Conservation (phyloP, 306 rosid species). For the Argentina anserina region DNA sequence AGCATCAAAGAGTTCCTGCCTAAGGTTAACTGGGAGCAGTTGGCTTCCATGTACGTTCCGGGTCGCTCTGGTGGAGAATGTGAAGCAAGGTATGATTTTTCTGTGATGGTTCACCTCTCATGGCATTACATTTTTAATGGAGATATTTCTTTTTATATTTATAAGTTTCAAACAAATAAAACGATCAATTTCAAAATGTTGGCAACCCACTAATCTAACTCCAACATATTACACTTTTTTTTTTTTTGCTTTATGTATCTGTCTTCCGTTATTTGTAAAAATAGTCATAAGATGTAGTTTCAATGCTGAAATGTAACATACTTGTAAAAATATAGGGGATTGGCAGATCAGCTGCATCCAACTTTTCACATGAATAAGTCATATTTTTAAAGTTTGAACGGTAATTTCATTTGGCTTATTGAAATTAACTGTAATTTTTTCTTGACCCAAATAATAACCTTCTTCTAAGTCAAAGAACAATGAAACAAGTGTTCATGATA, state of each 20-base stretch:
- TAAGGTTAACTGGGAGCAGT: conserved; percentile 75
- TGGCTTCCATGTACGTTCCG: conserved; percentile 66
- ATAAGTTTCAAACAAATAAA: neutral
- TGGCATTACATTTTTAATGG: neutral
- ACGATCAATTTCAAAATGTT: neutral
- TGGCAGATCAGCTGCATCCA: neutral
- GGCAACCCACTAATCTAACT: neutral
- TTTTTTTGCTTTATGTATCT: neutral
- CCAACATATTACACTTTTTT: neutral
- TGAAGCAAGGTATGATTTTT: conserved; percentile 70
- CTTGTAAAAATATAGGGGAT: neutral
- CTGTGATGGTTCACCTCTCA: neutral
- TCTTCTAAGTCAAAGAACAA: neutral
- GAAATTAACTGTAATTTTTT: neutral
- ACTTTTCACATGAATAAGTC: neutral
- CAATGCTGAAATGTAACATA: neutral
- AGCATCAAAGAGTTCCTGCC: conserved; percentile 61
- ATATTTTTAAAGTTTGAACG: neutral
- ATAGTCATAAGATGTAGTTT: neutral
- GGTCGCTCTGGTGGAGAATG: conserved; percentile 86
- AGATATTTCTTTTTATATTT: neutral
- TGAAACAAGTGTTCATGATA: neutral
- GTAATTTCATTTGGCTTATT: neutral
- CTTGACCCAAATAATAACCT: neutral
- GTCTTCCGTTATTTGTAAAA: neutral